Conservation (phyloP, 176 grass and related monocot genomes). For the Lolium perenne region DNA sequence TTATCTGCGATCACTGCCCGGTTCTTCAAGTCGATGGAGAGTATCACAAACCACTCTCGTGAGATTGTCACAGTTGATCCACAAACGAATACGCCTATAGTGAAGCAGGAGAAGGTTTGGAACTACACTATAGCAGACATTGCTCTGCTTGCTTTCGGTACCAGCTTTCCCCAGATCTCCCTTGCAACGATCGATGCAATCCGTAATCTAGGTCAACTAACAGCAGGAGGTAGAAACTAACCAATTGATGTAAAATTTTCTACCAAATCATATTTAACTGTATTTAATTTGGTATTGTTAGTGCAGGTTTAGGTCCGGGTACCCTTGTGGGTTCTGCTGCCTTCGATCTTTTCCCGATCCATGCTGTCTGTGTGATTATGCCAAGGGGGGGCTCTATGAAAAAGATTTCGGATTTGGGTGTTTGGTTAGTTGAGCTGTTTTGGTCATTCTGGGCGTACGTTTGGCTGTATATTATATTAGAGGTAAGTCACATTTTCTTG, state of each 20-base stretch:
- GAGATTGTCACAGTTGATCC: slow-evolving; percentile 54
- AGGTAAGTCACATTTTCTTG: slow-evolving; percentile 49
- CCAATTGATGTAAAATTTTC: not conserved
- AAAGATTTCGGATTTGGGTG: slow-evolving; percentile 87
- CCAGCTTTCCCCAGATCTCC: slow-evolving; percentile 95
- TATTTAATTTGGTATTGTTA: slow-evolving; percentile 17
- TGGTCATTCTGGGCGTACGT: slow-evolving; percentile 98
- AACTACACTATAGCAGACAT: slow-evolving; percentile 91
- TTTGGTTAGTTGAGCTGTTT: slow-evolving; percentile 84
- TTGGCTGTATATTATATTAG: slow-evolving; percentile 91
- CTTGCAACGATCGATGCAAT: slow-evolving; percentile 85
- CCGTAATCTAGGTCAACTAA: slow-evolving; percentile 68
- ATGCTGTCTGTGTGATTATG: slow-evolving; percentile 87
- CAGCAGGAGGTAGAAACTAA: slow-evolving; percentile 76
- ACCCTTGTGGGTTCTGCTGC: slow-evolving; percentile 95
- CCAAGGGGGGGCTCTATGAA: slow-evolving; percentile 72
- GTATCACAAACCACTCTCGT: slow-evolving; percentile 63
- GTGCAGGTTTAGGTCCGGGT: slow-evolving; percentile 81
- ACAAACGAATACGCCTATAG: slow-evolving; percentile 29
- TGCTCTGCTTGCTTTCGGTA: slow-evolving; percentile 87
- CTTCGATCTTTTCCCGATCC: slow-evolving; percentile 87
- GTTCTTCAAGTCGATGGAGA: slow-evolving; percentile 93
- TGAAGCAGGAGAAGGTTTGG: slow-evolving; percentile 79
- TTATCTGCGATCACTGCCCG: slow-evolving; percentile 69
- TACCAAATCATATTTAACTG: not conserved